Evolutionary conservation across 805 yeast genomes (phyloP).

Genomic region (Priceomyces carsonii): DNA sequence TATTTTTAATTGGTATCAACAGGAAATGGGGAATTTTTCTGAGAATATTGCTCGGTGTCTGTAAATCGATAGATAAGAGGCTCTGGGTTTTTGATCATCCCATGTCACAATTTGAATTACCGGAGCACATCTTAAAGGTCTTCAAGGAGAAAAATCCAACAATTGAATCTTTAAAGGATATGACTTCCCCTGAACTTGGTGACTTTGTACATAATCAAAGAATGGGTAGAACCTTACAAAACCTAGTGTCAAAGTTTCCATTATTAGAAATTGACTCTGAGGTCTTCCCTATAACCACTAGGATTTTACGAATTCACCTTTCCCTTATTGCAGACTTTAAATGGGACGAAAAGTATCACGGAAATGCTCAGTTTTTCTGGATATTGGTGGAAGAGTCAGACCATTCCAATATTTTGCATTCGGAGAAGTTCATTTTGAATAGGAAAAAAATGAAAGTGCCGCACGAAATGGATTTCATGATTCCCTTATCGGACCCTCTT

Average conservation of each 20-base stretch:
- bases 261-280: conserved; percentile 72
- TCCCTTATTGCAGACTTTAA: conserved; percentile 70
- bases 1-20: conserved; percentile 82
- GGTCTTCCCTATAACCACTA: conserved; percentile 83
- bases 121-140: conserved; percentile 61
- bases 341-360: conserved; percentile 85
- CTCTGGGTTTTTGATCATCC: conserved; percentile 94
- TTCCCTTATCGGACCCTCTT: conserved; percentile 85
- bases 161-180: conserved; percentile 71
- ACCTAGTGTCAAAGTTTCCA: conserved; percentile 73
- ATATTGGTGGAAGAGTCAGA: conserved; percentile 86
- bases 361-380: conserved; percentile 88
- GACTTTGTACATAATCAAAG: conserved; percentile 82
- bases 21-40: conserved; percentile 89
- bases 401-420: conserved; percentile 70
- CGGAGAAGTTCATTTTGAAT: conserved; percentile 74
- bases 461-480: conserved; percentile 87
- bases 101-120: conserved; percentile 79
- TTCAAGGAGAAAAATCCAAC: conserved; percentile 65
- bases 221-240: conserved; percentile 66
- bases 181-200: conserved; percentile 77
- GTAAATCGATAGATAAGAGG: conserved; percentile 82
- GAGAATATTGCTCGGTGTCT: conserved; percentile 70
- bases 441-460: conserved; percentile 50
- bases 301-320: conserved; percentile 81